phyloP scores from a whole-genome alignment of 176 grass and related monocot genomes.

The Ananas comosus region DNA sequence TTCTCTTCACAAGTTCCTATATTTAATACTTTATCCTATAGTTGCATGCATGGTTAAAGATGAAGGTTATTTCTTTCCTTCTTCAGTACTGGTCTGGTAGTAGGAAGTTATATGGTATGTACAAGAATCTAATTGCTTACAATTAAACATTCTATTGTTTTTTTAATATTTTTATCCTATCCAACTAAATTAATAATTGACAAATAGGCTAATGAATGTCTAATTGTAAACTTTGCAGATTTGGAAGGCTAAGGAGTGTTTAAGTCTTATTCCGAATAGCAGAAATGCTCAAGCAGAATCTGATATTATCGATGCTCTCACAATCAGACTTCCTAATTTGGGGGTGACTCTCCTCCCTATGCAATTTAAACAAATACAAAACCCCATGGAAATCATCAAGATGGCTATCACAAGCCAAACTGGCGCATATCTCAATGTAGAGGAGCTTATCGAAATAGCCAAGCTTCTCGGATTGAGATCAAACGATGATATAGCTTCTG shows the following conservation, averaged over 20 bases:
- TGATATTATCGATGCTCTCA: constrained; percentile 92
- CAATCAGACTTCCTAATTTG: constrained; percentile 79
- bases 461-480: constrained; percentile 78
- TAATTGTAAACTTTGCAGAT: constrained; percentile 47
- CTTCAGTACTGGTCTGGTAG: too few species aligned
- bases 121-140: too few species aligned
- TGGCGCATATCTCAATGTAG: constrained; percentile 82
- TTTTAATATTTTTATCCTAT: too few species aligned
- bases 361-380: constrained; percentile 82
- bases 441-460: constrained; percentile 89
- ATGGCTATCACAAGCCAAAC: constrained; percentile 74
- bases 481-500: constrained; percentile 67
- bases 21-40: too few species aligned
- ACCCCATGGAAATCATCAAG: constrained; percentile 81
- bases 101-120: too few species aligned
- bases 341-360: constrained; percentile 91
- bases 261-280: constrained; percentile 75
- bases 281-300: constrained; percentile 74
- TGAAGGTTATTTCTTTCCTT: too few species aligned
- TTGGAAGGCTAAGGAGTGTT: constrained; percentile 96
- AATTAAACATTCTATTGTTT: too few species aligned
- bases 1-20: too few species aligned
- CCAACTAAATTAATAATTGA: too few species aligned
- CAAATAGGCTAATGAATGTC: too few species aligned
- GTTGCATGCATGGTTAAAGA: too few species aligned